Conservation (phyloP, 139 green algal species). For the Monoraphidium neglectum region DNA sequence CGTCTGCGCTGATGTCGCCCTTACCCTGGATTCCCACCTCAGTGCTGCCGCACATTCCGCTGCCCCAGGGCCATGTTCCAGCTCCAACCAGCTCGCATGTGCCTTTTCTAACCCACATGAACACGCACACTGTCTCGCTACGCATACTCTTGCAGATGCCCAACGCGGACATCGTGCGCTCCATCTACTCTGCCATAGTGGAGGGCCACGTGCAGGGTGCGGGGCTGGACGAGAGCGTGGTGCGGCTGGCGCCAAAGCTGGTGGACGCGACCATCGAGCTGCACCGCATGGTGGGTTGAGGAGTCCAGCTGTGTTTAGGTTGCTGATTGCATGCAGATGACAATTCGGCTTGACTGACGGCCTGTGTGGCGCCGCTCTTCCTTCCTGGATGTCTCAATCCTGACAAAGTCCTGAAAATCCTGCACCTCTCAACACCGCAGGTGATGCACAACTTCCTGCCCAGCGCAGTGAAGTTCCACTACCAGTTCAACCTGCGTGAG, state of each 20-base stretch:
- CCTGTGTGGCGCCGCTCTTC: not conserved
- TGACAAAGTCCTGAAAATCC: too few species aligned
- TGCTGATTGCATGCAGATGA: too few species aligned
- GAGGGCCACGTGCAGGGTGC: slow-evolving; percentile 40
- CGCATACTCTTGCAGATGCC: too few species aligned
- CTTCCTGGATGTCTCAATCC: too few species aligned
- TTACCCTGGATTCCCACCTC: too few species aligned
- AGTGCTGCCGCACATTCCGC: too few species aligned
- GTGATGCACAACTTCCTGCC: slow-evolving; percentile 91
- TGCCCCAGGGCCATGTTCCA: too few species aligned
- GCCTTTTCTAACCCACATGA: too few species aligned
- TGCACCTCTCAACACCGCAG: slow-evolving; percentile 2
- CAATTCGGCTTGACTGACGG: too few species aligned
- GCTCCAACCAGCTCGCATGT: too few species aligned
- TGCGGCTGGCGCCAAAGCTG: slow-evolving; percentile 64
- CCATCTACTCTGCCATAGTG: slow-evolving; percentile 56
- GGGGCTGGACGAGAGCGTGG: slow-evolving; percentile 71
- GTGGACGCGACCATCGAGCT: slow-evolving; percentile 90
- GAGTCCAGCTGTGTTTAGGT: not conserved
- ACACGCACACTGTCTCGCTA: too few species aligned
- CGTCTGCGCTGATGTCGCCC: too few species aligned
- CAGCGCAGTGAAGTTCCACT: slow-evolving; percentile 88
- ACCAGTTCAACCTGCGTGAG: slow-evolving; percentile 93
- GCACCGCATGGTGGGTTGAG: slow-evolving; percentile 46
- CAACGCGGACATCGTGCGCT: slow-evolving; percentile 66